A percentile compares a stretch with the other conserved stretches of the same genome.
Evolutionary conservation across 2,329 filamentous ascomycete species (phyloP).

Genomic region (Immersiporthe knoxdaviesiana): DNA sequence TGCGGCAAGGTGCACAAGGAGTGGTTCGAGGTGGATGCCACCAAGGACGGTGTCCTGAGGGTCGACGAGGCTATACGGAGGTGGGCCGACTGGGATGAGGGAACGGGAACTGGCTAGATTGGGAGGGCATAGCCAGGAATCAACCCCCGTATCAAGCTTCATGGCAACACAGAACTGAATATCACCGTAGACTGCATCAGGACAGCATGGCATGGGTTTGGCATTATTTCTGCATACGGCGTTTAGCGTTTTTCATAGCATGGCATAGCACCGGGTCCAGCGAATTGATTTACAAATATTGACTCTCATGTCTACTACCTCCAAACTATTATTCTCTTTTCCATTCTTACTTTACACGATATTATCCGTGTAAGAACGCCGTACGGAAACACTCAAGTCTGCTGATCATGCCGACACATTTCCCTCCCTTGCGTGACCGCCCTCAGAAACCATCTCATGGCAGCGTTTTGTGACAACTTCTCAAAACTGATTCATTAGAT

Average conservation of each 20-base stretch:
- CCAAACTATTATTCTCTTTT: not conserved
- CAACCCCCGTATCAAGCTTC: not conserved
- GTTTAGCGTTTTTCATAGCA: not conserved
- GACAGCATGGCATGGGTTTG: not conserved
- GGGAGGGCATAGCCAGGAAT: not conserved
- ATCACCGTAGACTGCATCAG: conserved; percentile 40
- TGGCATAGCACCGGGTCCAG: not conserved
- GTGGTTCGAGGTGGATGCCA: conserved; percentile 83
- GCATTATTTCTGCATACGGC: not conserved
- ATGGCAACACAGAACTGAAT: conserved; percentile 8
- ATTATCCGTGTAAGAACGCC: no score
- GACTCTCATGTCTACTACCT: not conserved
- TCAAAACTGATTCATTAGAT: not conserved
- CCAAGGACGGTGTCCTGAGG: conserved; percentile 37
- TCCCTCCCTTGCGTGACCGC: no score
- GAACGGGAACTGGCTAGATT: conserved; percentile 6
- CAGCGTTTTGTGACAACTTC: not conserved
- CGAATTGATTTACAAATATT: not conserved
- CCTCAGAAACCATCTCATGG: not conserved
- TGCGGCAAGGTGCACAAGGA: conserved; percentile 89
- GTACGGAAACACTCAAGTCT: not conserved
- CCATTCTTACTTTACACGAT: not conserved
- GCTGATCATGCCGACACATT: not conserved
- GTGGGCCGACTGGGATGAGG: conserved; percentile 86
- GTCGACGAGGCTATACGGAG: conserved; percentile 71